Base-by-base conservation (phyloP, 805 yeast genomes). In the Tetrapisispora nanseiensis region DNA sequence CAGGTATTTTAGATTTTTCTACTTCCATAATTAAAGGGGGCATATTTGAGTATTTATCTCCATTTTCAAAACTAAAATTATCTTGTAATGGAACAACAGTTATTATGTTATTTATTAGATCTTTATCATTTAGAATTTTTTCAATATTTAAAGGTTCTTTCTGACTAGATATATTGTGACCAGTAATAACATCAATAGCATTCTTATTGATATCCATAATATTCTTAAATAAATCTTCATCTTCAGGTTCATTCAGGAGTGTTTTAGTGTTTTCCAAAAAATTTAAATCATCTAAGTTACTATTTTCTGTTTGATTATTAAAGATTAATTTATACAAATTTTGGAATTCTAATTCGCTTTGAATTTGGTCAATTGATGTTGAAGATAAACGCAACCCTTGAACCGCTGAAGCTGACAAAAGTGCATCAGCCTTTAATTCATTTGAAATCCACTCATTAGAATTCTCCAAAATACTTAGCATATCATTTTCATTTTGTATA, bases 401-500 rank as follows among this genome's bases (percentile, higher is more conserved):
- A 11, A 38, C 11, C 9, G 45, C 45, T 4, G 39, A 38, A 13
- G 39, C 39, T n/a, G 45, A 42, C 3, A 42, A 20, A 2, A 42
- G 16, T n/a, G 33, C 35, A 38, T 42, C 45, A 16, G 40, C 37
- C 19, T 16, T 42, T 19, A 42, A 33, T 33, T 42, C 45, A 33
- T 28, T 38, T 6, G 45, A 42, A 21, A 43, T 39, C 42, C 54
- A 39, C 41, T 55, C 54, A 46, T 59, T 37, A 39, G 54, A 43
- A 45, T 50, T 51, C 28, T 57, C 42, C 0, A 48, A 47, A 0
- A 80, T 80, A 15, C 13, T 35, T 6, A 23, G 15, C 12, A 35
- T 16, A 3, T 8, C 6, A 35, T 26, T 26, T 18, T 39, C 37
- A 35, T 26, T 16, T 16, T 26, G 16, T 19, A 16, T 27, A 12